A percentile compares a stretch with the other conserved stretches of the same genome.
phyloP scores from a whole-genome alignment of 768 basidiomycete genomes.

The Boletus reticulatus region DNA sequence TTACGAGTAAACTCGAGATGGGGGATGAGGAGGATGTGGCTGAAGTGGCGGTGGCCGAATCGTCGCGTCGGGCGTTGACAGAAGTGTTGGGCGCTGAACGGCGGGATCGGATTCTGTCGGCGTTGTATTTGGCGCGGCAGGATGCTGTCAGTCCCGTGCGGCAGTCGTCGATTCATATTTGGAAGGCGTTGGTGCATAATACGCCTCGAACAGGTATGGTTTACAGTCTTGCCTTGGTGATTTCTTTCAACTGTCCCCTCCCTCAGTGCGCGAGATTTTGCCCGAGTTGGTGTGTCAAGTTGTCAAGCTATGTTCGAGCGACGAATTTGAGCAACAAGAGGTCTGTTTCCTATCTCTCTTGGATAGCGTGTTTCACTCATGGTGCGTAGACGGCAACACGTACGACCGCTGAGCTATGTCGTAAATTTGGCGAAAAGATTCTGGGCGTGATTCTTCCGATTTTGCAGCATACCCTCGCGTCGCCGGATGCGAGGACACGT shows the following conservation, averaged over 20 bases:
- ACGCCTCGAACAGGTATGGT: slow-evolving; percentile 81
- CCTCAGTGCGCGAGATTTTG: slow-evolving; percentile 81
- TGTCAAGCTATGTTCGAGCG: slow-evolving; percentile 71
- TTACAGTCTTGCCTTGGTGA: no score
- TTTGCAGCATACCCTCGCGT: slow-evolving; percentile 63
- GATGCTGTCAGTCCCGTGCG: slow-evolving; percentile 88
- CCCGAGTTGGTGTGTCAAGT: slow-evolving; percentile 80
- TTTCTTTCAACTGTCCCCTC: no score
- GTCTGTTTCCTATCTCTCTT: slow-evolving; percentile 33
- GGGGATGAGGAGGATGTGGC: slow-evolving; percentile 71
- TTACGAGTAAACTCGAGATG: slow-evolving; percentile 77
- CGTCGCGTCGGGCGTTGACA: slow-evolving; percentile 79
- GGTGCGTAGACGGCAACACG: slow-evolving; percentile 69
- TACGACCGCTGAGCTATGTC: slow-evolving; percentile 85
- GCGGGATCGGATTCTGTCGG: slow-evolving; percentile 86
- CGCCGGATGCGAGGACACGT: slow-evolving; percentile 59
- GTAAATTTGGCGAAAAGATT: slow-evolving; percentile 93
- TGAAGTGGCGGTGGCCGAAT: slow-evolving; percentile 67
- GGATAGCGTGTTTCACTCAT: not conserved
- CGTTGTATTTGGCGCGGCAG: slow-evolving; percentile 90
- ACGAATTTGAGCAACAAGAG: slow-evolving; percentile 88
- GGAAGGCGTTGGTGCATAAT: slow-evolving; percentile 97
- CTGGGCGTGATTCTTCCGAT: slow-evolving; percentile 81
- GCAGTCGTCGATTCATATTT: slow-evolving; percentile 90
- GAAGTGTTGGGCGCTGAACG: slow-evolving; percentile 88